These are phyloP conservation scores for Lasiosphaeria ovina DNA, from an alignment of 495 filamentous ascomycete species.

Conservation along the genomic window DNA sequence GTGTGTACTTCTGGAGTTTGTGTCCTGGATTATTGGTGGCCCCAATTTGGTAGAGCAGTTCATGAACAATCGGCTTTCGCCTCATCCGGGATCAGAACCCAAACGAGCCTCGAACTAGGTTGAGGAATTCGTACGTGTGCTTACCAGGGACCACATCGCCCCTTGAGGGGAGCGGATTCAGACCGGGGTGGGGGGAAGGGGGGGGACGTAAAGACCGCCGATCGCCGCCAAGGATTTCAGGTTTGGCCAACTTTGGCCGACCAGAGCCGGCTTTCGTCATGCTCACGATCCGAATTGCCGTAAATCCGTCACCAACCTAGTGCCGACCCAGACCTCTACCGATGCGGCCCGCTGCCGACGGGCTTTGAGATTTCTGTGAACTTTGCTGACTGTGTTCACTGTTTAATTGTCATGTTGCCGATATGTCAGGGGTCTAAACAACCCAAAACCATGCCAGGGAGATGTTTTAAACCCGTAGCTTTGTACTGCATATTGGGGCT, in stretches of 20 bases:
- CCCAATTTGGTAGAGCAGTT: no score
- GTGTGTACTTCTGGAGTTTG: no score
- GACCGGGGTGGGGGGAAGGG: no score
- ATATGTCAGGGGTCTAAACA: background rate
- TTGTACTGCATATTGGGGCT: background rate
- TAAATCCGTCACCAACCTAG: background rate
- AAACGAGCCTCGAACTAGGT: background rate
- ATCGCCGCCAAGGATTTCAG: background rate
- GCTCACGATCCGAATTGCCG: background rate
- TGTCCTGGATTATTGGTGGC: no score
- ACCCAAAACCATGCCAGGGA: background rate
- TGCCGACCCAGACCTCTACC: background rate
- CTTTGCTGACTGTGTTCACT: background rate
- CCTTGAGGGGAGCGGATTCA: background rate
- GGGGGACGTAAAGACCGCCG: background rate
- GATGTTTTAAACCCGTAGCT: background rate
- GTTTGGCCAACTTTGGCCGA: background rate
- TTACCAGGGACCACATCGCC: background rate
- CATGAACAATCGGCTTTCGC: no score
- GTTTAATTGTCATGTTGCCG: background rate
- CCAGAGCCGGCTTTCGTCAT: background rate
- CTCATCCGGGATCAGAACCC: no score
- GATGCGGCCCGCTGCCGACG: background rate
- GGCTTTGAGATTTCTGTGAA: background rate
- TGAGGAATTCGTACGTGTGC: background rate